A percentile compares a stretch with the other conserved stretches of the same genome.
Conservation (phyloP, 2,329 filamentous ascomycete genomes). For the Triangularia verruculosa region DNA sequence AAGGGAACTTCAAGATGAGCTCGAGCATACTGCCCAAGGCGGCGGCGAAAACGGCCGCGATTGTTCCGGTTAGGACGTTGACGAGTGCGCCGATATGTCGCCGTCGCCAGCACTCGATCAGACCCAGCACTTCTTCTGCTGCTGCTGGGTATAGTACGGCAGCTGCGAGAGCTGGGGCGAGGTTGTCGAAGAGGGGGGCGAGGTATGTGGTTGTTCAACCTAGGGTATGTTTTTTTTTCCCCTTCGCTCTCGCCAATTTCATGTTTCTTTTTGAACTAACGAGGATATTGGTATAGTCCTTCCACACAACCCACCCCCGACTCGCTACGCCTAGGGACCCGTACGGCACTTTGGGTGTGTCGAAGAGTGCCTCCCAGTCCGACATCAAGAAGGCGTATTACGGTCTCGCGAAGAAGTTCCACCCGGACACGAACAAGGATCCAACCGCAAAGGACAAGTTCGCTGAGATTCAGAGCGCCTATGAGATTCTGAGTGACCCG, state of each 20-base stretch:
- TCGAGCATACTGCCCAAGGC: constrained; percentile 35
- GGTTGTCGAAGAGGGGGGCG: not conserved
- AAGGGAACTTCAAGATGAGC: constrained; percentile 29
- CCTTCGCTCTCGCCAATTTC: not conserved
- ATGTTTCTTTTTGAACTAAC: too few relatives aligned
- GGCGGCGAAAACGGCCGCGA: constrained; percentile 12
- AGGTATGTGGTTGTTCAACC: not conserved
- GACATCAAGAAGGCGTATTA: constrained; percentile 99
- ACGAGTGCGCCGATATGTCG: not conserved
- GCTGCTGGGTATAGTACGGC: not conserved
- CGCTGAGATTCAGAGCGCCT: constrained; percentile 85
- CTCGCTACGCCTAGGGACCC: constrained; percentile 66
- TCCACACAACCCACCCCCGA: constrained; percentile 56
- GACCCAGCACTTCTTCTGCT: constrained; percentile 2
- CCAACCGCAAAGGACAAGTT: constrained; percentile 91
- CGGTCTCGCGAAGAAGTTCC: constrained; percentile 92
- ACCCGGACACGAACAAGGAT: constrained; percentile 98
- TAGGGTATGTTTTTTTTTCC: not conserved
- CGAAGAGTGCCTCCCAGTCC: constrained; percentile 71
- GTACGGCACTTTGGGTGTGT: constrained; percentile 81
- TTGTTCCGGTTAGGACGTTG: not conserved
- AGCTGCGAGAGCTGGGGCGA: not conserved
- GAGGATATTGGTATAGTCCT: constrained; percentile 47
- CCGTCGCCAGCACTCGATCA: constrained; percentile 4
- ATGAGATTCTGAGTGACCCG: constrained; percentile 88